Evolutionary conservation across 129 eudicot species (phyloP).

Genomic region (Silybum marianum): DNA sequence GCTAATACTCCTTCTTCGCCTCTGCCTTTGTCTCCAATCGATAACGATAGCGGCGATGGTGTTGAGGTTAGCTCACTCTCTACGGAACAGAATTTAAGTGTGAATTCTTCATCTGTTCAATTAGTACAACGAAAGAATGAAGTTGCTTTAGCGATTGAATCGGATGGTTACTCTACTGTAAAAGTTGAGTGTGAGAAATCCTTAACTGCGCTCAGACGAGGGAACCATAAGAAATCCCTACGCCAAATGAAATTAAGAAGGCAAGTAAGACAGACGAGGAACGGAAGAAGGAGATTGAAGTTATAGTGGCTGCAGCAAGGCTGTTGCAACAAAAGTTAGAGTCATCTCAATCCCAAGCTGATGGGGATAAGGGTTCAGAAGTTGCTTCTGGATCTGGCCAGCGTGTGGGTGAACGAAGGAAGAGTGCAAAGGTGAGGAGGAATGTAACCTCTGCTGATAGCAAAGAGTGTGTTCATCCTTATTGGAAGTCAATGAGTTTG

Average conservation of each 20-base stretch:
- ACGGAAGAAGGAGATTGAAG: constrained; percentile 88
- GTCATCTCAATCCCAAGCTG: constrained; percentile 35
- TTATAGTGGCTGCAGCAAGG: constrained; percentile 89
- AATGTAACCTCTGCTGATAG: constrained; percentile 63
- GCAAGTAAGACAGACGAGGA: constrained; percentile 80
- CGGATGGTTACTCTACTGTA: constrained; percentile 21
- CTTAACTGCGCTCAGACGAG: constrained; percentile 36
- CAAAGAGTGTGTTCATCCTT: constrained; percentile 62
- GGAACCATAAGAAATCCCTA: constrained; percentile 44
- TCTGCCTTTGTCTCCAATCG: constrained; percentile 1
- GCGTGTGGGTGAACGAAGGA: constrained; percentile 62
- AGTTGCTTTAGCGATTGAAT: constrained; percentile 8
- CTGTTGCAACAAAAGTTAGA: constrained; percentile 78
- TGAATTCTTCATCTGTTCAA: constrained; percentile 7
- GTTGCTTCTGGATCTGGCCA: constrained; percentile 41
- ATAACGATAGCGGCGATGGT: constrained; percentile 13
- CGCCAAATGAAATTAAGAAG: constrained; percentile 76
- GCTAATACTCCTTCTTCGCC: neutral
- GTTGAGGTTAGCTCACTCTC: constrained; percentile 12
- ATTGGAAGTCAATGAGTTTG: constrained; percentile 69
- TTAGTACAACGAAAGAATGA: neutral
- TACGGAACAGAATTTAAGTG: constrained; percentile 8
- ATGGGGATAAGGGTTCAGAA: constrained; percentile 49
- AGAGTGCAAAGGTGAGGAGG: constrained; percentile 54
- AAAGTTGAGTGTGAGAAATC: constrained; percentile 43